Conservation (phyloP, 441 rosid genomes). For the Pelargonium australe region DNA sequence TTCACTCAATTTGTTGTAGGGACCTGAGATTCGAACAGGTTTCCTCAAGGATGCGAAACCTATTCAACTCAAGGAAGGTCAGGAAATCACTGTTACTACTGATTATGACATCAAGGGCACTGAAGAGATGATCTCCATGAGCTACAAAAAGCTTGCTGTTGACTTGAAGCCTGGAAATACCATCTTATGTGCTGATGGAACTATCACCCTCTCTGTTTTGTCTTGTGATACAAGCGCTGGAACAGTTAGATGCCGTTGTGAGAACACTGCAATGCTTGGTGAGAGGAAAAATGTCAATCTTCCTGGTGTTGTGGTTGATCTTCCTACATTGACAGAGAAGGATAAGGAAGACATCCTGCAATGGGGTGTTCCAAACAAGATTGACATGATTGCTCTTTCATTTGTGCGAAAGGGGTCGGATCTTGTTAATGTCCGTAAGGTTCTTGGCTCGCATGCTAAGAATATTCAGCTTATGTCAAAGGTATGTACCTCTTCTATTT, state of each 20-base stretch:
- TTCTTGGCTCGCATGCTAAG: slow-evolving; percentile 72
- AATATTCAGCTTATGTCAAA: slow-evolving; percentile 87
- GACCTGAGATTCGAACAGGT: slow-evolving; percentile 97
- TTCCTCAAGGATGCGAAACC: slow-evolving; percentile 83
- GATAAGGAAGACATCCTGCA: slow-evolving; percentile 81
- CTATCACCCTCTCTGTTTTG: slow-evolving; percentile 70
- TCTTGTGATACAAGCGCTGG: slow-evolving; percentile 63
- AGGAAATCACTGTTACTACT: slow-evolving; percentile 72
- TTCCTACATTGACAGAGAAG: slow-evolving; percentile 87
- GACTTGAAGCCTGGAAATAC: slow-evolving; percentile 82
- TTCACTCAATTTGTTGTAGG: slow-evolving; percentile 31
- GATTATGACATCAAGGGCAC: slow-evolving; percentile 78
- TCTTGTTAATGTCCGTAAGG: slow-evolving; percentile 66
- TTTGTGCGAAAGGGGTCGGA: slow-evolving; percentile 93
- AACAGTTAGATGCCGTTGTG: slow-evolving; percentile 70
- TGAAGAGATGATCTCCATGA: slow-evolving; percentile 67
- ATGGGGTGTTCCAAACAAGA: slow-evolving; percentile 89
- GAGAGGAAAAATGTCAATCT: slow-evolving; percentile 96
- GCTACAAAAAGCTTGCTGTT: slow-evolving; percentile 72
- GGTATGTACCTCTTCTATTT: slow-evolving; percentile 34
- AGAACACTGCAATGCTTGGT: slow-evolving; percentile 81
- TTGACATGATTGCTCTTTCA: slow-evolving; percentile 92
- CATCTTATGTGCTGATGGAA: slow-evolving; percentile 88
- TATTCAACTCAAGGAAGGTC: slow-evolving; percentile 64
- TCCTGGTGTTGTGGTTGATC: slow-evolving; percentile 90